Conservation (phyloP, 2,329 filamentous ascomycete genomes). For the Penicillium sp. region DNA sequence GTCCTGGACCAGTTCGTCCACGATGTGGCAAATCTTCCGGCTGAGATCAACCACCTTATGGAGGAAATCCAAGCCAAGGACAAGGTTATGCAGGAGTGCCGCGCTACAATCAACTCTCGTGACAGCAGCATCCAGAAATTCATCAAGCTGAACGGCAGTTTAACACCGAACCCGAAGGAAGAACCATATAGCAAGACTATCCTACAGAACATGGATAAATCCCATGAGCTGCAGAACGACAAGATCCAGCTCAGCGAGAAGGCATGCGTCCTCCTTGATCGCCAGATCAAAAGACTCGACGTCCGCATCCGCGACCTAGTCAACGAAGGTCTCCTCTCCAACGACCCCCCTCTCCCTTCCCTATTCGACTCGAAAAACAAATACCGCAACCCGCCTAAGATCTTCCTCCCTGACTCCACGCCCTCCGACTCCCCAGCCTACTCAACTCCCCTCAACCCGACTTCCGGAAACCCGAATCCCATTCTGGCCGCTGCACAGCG, state of each 20-base stretch:
- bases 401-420: constrained; percentile 42
- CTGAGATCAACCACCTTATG: constrained; percentile 57
- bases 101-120: constrained; percentile 49
- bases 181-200: constrained; percentile 52
- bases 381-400: constrained; percentile 40
- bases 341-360: constrained; percentile 53
- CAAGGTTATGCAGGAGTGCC: constrained; percentile 50
- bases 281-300: constrained; percentile 56
- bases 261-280: constrained; percentile 51
- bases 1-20: constrained; percentile 59
- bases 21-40: constrained; percentile 54
- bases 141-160: constrained; percentile 54
- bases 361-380: constrained; percentile 45
- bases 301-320: constrained; percentile 53
- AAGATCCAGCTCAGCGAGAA: constrained; percentile 55
- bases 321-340: constrained; percentile 51
- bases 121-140: constrained; percentile 58
- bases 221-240: constrained; percentile 52
- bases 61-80: constrained; percentile 61
- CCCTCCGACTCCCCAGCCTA: constrained; percentile 38
- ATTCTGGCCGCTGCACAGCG: constrained; percentile 46
- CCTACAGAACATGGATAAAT: constrained; percentile 50
- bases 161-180: constrained; percentile 56
- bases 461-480: constrained; percentile 48
- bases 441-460: constrained; percentile 44